These are phyloP conservation scores for Papilionanthe hybrid DNA, from an alignment of 116 monocot species.

Conservation along the genomic window DNA sequence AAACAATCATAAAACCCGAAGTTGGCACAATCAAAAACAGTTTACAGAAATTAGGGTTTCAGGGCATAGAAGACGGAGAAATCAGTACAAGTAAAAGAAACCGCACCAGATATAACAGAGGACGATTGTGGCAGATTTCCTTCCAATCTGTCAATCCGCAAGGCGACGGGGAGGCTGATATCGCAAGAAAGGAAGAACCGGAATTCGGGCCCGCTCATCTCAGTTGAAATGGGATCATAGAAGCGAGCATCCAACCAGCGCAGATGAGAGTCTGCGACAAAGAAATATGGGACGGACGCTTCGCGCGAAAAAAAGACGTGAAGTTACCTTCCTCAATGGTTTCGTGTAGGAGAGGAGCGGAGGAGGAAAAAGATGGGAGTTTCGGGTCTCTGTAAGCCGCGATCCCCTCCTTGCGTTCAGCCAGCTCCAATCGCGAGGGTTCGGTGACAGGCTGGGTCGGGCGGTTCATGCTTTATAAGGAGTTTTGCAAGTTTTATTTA, in stretches of 20 bases:
- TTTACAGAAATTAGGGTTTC: neutral
- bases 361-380: too few relatives aligned
- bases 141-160: slow-evolving; percentile 76
- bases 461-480: too few relatives aligned
- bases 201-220: slow-evolving; percentile 65
- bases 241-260: neutral
- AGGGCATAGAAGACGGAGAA: neutral
- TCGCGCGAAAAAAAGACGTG: too few relatives aligned
- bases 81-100: neutral
- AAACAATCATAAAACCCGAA: neutral
- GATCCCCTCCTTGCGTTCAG: too few relatives aligned
- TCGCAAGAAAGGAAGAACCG: slow-evolving; percentile 95
- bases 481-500: too few relatives aligned
- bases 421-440: too few relatives aligned
- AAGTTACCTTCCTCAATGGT: too few relatives aligned
- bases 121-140: slow-evolving; percentile 41
- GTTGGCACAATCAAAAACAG: neutral
- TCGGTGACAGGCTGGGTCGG: too few relatives aligned
- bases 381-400: too few relatives aligned
- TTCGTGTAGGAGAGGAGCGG: too few relatives aligned
- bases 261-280: too few relatives aligned
- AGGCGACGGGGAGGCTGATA: slow-evolving; percentile 83
- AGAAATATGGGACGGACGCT: neutral
- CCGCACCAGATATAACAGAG: slow-evolving; percentile 20
- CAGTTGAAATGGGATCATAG: neutral